Conservation (phyloP, 129 eudicot genomes). For the Artemisia argyi region DNA sequence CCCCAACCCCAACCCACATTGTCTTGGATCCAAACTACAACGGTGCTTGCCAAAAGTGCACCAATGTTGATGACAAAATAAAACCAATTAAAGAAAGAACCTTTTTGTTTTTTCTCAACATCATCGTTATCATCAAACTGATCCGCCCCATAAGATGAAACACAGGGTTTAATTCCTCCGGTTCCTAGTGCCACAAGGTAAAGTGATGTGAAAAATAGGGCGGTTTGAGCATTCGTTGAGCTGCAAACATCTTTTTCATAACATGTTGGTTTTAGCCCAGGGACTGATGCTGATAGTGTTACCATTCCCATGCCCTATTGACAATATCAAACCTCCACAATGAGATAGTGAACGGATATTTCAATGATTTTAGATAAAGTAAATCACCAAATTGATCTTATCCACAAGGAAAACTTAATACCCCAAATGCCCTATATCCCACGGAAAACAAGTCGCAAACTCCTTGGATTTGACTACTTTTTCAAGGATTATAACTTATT, state of each 20-base stretch:
- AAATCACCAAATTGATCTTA: slow-evolving; percentile 21
- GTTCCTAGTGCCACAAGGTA: slow-evolving; percentile 70
- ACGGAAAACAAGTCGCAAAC: too few species aligned
- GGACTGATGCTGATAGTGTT: slow-evolving; percentile 61
- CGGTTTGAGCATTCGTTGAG: slow-evolving; percentile 46
- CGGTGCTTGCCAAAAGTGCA: slow-evolving; percentile 56
- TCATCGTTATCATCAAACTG: slow-evolving; percentile 65
- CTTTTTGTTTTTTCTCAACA: slow-evolving; percentile 34
- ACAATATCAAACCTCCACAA: background rate
- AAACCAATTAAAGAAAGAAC: slow-evolving; percentile 69
- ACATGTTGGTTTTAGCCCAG: slow-evolving; percentile 60
- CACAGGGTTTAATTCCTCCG: slow-evolving; percentile 81
- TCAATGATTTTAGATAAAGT: slow-evolving; percentile 44
- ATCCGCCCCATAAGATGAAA: slow-evolving; percentile 73
- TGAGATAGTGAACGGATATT: slow-evolving; percentile 19
- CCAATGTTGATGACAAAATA: slow-evolving; percentile 60
- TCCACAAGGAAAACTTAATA: slow-evolving; percentile 53
- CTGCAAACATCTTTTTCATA: slow-evolving; percentile 37
- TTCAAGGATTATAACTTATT: too few species aligned
- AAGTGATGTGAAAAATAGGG: slow-evolving; percentile 45
- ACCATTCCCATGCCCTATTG: slow-evolving; percentile 59
- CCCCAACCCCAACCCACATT: slow-evolving; percentile 80
- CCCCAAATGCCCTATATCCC: slow-evolving; percentile 39
- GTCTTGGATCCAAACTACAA: slow-evolving; percentile 64
- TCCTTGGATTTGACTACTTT: too few species aligned